Evolutionary conservation across 306 rosid genomes (phyloP).

Genomic region (Pyrus pyrifolia): DNA sequence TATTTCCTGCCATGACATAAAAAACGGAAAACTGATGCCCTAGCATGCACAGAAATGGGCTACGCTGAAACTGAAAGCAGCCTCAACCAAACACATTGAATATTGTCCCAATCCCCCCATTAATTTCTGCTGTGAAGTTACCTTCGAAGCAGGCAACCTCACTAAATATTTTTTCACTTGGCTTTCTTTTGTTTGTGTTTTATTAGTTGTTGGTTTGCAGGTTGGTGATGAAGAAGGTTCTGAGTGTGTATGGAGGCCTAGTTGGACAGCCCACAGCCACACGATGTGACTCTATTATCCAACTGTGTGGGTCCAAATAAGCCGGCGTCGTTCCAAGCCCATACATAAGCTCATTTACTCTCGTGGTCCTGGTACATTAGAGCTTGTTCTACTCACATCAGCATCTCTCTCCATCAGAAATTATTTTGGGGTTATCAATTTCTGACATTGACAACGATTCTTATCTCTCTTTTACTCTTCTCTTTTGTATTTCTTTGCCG

Average conservation of each 20-base stretch:
- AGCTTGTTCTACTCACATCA: background rate
- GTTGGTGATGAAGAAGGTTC: background rate
- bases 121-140: background rate
- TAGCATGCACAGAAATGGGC: background rate
- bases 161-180: background rate
- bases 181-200: background rate
- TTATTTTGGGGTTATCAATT: no score
- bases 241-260: background rate
- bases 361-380: background rate
- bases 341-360: background rate
- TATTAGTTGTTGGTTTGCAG: background rate
- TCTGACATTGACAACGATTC: no score
- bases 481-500: no score
- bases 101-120: background rate
- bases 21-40: background rate
- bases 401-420: background rate
- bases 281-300: background rate
- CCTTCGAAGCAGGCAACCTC: slow-evolving; percentile 4
- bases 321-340: background rate
- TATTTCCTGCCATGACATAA: background rate
- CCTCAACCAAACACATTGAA: background rate
- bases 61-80: background rate
- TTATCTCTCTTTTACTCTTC: no score
- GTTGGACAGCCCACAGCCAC: slow-evolving; percentile 4
- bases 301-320: background rate